Evolutionary conservation across 148 eudicot genomes (phyloP), one percentile per base, ranked within the genome.

Genomic region (Camellia sinensis): DNA sequence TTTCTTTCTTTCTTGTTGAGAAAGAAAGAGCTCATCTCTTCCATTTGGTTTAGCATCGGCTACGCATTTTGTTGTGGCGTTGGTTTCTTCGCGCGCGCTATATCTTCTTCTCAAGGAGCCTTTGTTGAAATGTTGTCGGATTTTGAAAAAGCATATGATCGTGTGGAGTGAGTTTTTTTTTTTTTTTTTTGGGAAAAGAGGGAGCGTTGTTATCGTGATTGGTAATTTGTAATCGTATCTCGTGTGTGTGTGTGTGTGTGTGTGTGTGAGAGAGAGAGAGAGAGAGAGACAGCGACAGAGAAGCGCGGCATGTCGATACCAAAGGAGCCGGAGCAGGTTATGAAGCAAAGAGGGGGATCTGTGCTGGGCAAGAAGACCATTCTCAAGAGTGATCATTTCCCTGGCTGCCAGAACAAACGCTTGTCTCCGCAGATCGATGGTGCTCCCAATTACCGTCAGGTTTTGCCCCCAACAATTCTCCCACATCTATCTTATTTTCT

Each of bases 341-440:
- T 91, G 85, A 91, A 85, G 77, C 88, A 88, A 64, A 83, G 98
- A 83, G 93, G 87, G 78, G 98, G 98, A 88, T 92, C 98, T 15
- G 98, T 95, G 57, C 85, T 95, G 40, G 98, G 97, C 12, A 93
- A 93, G 89, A 95, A 91, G 87, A 93, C 97, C 3, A 95, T 95
- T 50, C 87, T 95, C 61, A 95, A 95, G 87, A 95, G 98, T 79
- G 98, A 95, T 83, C 98, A 95, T 88, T 95, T 95, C 87, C 98
- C 98, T 22, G 97, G 98, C 4, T 95, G 98, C 82, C 98, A 95
- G 76, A 95, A 95, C 80, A 91, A 95, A 79, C 93, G 93, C 22
- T 85, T 95, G 73, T 81, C 88, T 78, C 98, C 98, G 21, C 96
- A 93, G 40, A 88, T 95, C 80, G 95, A 93, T 15, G 98, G 98